Evolutionary conservation across 345 rosid genomes (phyloP).

Genomic region (Murraya koenigii): DNA sequence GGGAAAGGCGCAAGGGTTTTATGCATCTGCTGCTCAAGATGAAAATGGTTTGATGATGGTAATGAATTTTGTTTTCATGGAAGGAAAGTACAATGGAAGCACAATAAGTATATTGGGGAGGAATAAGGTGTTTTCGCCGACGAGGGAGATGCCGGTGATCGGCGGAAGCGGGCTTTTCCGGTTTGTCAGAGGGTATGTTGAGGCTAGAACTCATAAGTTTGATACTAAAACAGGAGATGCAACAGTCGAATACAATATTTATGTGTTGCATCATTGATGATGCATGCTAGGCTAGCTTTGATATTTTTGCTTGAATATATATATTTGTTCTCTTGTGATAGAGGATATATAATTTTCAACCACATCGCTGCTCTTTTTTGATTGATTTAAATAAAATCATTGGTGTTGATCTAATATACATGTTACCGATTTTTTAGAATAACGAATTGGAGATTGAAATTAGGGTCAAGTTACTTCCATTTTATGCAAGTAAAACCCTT

Average conservation of each 20-base stretch:
- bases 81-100: slow-evolving; percentile 71
- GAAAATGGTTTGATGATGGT: slow-evolving; percentile 62
- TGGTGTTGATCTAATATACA: too few species aligned
- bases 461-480: too few species aligned
- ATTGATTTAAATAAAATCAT: too few species aligned
- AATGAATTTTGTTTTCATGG: slow-evolving; percentile 64
- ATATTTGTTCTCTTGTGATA: too few species aligned
- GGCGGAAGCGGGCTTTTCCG: slow-evolving; percentile 82
- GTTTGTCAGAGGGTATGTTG: slow-evolving; percentile 49
- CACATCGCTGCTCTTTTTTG: too few species aligned
- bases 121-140: slow-evolving; percentile 45
- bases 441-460: too few species aligned
- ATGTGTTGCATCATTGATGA: background rate
- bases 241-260: background rate
- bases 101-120: slow-evolving; percentile 60
- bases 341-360: too few species aligned
- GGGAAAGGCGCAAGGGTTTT: slow-evolving; percentile 79
- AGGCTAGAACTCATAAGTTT: background rate
- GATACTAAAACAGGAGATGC: background rate
- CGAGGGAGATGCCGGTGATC: slow-evolving; percentile 77
- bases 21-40: slow-evolving; percentile 49
- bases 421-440: too few species aligned
- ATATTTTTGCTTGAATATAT: too few species aligned
- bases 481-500: too few species aligned
- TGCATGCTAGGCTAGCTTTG: too few species aligned